Percentiles rank a stretch among this genome's conserved stretches.
phyloP scores from a whole-genome alignment of 495 filamentous ascomycete genomes.

The Hapsidospora chrysogenum region DNA sequence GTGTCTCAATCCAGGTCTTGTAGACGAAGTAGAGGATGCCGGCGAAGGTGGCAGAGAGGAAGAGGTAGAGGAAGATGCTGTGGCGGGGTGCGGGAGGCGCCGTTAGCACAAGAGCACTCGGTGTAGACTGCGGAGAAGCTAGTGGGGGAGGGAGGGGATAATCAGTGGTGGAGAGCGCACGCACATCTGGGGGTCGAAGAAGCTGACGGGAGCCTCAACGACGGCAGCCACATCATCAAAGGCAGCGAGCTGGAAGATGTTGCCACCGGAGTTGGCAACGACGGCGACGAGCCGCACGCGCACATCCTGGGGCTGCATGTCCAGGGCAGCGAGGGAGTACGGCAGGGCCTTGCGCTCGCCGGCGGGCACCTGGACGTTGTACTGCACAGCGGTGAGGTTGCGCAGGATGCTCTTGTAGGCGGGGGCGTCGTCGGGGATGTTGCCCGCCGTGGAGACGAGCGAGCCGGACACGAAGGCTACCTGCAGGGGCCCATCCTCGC shows the following conservation, averaged over 20 bases:
- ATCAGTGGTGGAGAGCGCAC: slow-evolving; percentile 1
- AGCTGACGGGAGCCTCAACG: slow-evolving; percentile 79
- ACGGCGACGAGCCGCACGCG: slow-evolving; percentile 57
- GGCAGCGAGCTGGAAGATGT: slow-evolving; percentile 57
- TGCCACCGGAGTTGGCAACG: slow-evolving; percentile 46
- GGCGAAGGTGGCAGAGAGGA: slow-evolving; percentile 61
- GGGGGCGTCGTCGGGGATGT: slow-evolving; percentile 30
- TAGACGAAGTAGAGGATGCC: slow-evolving; percentile 91
- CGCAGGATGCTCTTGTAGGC: slow-evolving; percentile 42
- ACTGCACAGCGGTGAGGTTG: slow-evolving; percentile 67
- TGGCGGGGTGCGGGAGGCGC: background rate
- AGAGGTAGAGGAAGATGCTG: slow-evolving; percentile 93
- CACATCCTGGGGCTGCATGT: slow-evolving; percentile 87
- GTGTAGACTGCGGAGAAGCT: background rate
- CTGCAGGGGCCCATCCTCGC: slow-evolving; percentile 58
- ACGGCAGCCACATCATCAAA: slow-evolving; percentile 81
- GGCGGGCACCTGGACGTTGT: slow-evolving; percentile 59
- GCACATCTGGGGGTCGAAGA: slow-evolving; percentile 95
- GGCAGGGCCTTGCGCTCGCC: slow-evolving; percentile 59
- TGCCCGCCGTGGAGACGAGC: slow-evolving; percentile 42
- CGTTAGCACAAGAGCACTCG: background rate
- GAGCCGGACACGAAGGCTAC: slow-evolving; percentile 66
- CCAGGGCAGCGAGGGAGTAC: slow-evolving; percentile 74
- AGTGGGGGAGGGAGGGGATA: background rate
- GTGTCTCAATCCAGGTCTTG: slow-evolving; percentile 89